Conservation (phyloP, 2,329 filamentous ascomycete species). For the Blastomyces percursus region DNA sequence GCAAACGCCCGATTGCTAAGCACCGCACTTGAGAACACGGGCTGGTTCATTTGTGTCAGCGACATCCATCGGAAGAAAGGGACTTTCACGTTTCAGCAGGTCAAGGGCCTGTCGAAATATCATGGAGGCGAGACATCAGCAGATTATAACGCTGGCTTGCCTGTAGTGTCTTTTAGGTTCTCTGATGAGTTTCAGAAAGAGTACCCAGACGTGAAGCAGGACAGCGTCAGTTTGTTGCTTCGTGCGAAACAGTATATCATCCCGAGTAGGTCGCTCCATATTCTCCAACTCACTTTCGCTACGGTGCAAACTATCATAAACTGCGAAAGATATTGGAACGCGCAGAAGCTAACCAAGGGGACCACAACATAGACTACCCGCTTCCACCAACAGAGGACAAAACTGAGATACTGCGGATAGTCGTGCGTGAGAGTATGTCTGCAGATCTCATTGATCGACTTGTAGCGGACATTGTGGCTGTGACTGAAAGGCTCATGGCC, state of each 20-base stretch:
- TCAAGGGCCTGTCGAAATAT: slow-evolving; percentile 33
- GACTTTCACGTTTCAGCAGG: slow-evolving; percentile 32
- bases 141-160: slow-evolving; percentile 53
- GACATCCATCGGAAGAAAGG: slow-evolving; percentile 54
- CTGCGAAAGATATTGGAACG: background rate
- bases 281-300: background rate
- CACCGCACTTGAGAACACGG: slow-evolving; percentile 52
- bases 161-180: slow-evolving; percentile 57
- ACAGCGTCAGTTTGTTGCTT: slow-evolving; percentile 50
- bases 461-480: slow-evolving; percentile 48
- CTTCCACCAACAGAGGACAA: slow-evolving; percentile 51
- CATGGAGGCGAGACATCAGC: slow-evolving; percentile 43
- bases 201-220: slow-evolving; percentile 55
- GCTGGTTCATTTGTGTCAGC: slow-evolving; percentile 55
- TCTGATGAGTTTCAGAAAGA: slow-evolving; percentile 50
- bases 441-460: slow-evolving; percentile 55
- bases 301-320: background rate
- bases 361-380: slow-evolving; percentile 43
- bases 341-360: background rate
- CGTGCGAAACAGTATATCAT: slow-evolving; percentile 60
- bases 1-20: slow-evolving; percentile 54
- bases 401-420: slow-evolving; percentile 56
- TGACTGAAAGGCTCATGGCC: slow-evolving; percentile 52
- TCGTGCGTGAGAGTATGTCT: slow-evolving; percentile 57
- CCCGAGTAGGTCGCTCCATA: slow-evolving; percentile 39